phyloP scores from a whole-genome alignment of 139 green algal species.

The Coelastrella sp. region DNA sequence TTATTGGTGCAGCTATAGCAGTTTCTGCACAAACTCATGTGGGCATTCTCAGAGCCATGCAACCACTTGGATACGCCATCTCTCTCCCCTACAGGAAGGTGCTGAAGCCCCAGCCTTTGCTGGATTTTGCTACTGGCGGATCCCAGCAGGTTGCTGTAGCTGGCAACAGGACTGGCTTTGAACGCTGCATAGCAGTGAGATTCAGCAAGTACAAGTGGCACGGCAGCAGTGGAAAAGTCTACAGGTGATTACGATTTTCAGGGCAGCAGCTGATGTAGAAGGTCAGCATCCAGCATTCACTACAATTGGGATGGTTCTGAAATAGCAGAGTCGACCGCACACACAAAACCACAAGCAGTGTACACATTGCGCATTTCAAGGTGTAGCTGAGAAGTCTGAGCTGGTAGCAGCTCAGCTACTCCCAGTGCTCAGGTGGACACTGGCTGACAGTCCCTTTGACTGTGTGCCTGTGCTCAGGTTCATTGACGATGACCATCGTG shows the following conservation, averaged over 20 bases:
- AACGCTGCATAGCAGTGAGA: neutral
- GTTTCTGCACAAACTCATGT: too few relatives aligned
- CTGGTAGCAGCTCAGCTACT: neutral
- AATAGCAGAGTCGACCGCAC: too few relatives aligned
- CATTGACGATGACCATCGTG: neutral
- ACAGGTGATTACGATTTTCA: neutral
- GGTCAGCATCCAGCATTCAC: neutral
- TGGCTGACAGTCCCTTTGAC: neutral
- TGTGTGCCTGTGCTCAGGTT: neutral
- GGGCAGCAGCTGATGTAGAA: neutral
- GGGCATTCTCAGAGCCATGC: too few relatives aligned
- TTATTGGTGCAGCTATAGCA: too few relatives aligned
- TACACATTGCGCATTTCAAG: too few relatives aligned
- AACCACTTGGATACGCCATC: too few relatives aligned
- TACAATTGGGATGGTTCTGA: neutral
- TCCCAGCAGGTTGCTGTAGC: too few relatives aligned
- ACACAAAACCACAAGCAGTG: too few relatives aligned
- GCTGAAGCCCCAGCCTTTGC: too few relatives aligned
- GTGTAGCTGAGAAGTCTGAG: too few relatives aligned
- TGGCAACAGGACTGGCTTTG: neutral
- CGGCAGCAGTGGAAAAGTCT: neutral
- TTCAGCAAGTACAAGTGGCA: neutral
- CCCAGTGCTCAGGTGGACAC: neutral
- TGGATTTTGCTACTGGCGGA: too few relatives aligned
- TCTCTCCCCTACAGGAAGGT: too few relatives aligned